Conservation (phyloP, 2,329 filamentous ascomycete species). For the Xylariales sp. region DNA sequence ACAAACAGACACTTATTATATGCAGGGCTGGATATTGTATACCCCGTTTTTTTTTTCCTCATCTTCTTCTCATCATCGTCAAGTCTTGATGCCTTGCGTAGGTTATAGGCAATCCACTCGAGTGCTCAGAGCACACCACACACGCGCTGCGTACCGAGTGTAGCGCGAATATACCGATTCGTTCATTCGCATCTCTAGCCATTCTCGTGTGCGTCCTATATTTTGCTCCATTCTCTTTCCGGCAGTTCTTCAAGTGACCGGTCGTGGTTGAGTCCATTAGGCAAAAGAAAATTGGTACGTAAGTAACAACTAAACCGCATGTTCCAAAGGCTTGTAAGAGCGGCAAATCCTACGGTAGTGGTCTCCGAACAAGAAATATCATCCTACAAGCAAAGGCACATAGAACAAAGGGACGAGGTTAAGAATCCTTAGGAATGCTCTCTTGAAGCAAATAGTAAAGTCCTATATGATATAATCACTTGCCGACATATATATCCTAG, state of each 20-base stretch:
- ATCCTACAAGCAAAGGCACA: background rate
- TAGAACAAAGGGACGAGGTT: background rate
- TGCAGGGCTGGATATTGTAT: constrained; percentile 26
- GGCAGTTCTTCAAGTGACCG: background rate
- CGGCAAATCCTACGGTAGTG: background rate
- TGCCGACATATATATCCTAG: constrained; percentile 24
- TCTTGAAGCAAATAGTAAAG: background rate
- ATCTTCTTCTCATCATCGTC: background rate
- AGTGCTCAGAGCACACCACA: too few relatives aligned
- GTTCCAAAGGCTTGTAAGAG: background rate
- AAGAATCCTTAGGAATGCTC: background rate
- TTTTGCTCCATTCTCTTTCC: background rate
- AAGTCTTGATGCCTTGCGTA: constrained; percentile 21
- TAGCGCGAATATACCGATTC: constrained; percentile 18
- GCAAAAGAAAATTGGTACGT: too few relatives aligned
- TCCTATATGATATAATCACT: constrained; percentile 12
- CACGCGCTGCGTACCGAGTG: constrained; percentile 1
- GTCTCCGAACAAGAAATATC: background rate
- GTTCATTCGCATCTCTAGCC: background rate
- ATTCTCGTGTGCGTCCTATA: background rate
- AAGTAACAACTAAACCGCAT: background rate
- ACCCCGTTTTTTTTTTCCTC: background rate
- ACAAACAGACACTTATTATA: background rate
- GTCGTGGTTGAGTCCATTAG: too few relatives aligned
- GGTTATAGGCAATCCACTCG: background rate